Base-by-base conservation (phyloP, 768 basidiomycete genomes). In the Lentinula raphanica region DNA sequence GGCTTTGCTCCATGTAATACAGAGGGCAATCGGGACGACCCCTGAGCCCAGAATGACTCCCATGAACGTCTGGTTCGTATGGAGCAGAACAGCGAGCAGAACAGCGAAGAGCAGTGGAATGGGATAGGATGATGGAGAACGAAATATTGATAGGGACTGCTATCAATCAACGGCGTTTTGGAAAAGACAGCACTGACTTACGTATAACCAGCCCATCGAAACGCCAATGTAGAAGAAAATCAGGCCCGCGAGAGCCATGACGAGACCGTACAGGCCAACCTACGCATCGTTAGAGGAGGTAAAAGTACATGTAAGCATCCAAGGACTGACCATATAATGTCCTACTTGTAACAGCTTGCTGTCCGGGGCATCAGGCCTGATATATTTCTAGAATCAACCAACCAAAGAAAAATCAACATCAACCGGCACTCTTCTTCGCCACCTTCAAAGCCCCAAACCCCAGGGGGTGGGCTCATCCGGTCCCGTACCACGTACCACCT, bases 11-110 rank as follows among this genome's bases (percentile, higher is more conserved):
- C 92, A 94, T 2, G 90, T 88, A 56, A 95, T 83, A 62, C 85
- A 89, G 21, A 93, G 75, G 0, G 93, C 94, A 62, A 95, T 91
- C 1, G 92, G 92, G 3, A 87, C 88, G 50, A 96, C 94, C 3
- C 82, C 92, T 2, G 87, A 88, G 1, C 94, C 92, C 12, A 93
- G 80, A 38, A 92, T 82, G 49, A 91, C 88, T 2, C 92, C 92
- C 90, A 92, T 92, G 71, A 92, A 91, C 5, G 86, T 89, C 89
- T 90, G n/a, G n/a, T n/a, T n/a, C n/a, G n/a, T n/a, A n/a, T n/a
- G n/a, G n/a, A n/a, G n/a, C n/a, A n/a, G n/a, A n/a, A n/a, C n/a
- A n/a, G n/a, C n/a, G n/a, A n/a, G n/a, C n/a, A n/a, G n/a, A n/a
- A n/a, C n/a, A n/a, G n/a, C n/a, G n/a, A n/a, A n/a, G n/a, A n/a